A percentile compares a stretch with the other conserved stretches of the same genome.
phyloP scores from a whole-genome alignment of 2,329 filamentous ascomycete genomes.

The Bipolaris oryzae region DNA sequence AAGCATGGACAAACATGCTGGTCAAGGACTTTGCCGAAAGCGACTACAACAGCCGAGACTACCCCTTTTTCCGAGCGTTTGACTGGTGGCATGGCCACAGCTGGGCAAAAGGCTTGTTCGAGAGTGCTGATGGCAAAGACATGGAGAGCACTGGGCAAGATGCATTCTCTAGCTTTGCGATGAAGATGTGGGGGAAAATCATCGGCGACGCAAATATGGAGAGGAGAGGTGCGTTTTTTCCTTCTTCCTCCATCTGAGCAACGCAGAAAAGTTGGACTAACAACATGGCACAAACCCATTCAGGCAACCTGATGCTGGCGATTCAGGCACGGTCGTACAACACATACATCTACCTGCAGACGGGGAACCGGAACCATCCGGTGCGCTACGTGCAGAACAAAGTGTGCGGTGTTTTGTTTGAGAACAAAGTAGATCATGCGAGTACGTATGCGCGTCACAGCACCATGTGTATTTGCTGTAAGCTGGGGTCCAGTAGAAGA shows the following conservation, averaged over 20 bases:
- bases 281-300: background rate
- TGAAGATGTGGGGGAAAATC: constrained; percentile 92
- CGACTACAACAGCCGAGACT: constrained; percentile 66
- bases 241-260: too few relatives aligned
- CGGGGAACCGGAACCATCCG: constrained; percentile 73
- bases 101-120: constrained; percentile 83
- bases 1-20: constrained; percentile 80
- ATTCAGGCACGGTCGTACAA: constrained; percentile 75
- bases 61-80: constrained; percentile 82
- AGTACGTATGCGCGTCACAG: constrained; percentile 73
- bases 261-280: background rate
- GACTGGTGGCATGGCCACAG: constrained; percentile 96
- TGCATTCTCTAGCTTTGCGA: constrained; percentile 80
- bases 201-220: constrained; percentile 80
- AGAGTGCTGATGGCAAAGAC: constrained; percentile 76
- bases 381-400: constrained; percentile 81
- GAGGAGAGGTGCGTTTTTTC: constrained; percentile 57
- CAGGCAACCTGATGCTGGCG: constrained; percentile 80
- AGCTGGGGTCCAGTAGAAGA: background rate
- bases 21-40: constrained; percentile 86
- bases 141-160: constrained; percentile 92
- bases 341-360: constrained; percentile 81
- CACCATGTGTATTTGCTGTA: constrained; percentile 50
- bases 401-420: constrained; percentile 73
- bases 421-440: constrained; percentile 93